Evolutionary conservation across 1,139 yeast species (phyloP), one percentile per base, ranked within the genome.

Genomic region (Taphrina pruni): DNA sequence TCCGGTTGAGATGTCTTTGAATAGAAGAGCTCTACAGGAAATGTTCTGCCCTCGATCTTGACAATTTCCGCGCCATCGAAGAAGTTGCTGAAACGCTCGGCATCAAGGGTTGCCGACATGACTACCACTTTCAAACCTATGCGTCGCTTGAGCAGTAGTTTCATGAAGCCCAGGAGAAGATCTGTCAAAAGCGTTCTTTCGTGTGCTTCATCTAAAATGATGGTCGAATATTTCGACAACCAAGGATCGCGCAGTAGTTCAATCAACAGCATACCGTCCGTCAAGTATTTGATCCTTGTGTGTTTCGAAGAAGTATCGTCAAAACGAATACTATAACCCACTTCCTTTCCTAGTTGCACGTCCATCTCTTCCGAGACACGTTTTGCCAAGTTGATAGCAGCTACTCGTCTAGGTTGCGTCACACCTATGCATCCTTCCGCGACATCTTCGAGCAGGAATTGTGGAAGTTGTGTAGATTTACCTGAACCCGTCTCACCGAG

Each of bases 401-500:
- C 99, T 46, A 94, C 99, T 77, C 99, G 85, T 80, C 99, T 87
- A 1, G 99, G 99, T 79, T 94, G 99, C 0, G 99, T 94, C 7
- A 94, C 93, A 0, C 96, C 98, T 20, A 94, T 87, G 41, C 85
- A 82, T 71, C 85, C 86, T 43, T 80, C 78, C 74, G 54, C 69
- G 65, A 60, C 54, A 21, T 72, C 72, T 14, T 78, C 78, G 51
- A 76, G 75, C 8, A 94, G 78, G n/a, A 81, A 89, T 78, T 94
- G 99, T 0, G 98, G 92, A 43, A 94, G 81, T 78, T 94, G 99
- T 0, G 99, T 94, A 0, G 98, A 92, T 77, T 94, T 94, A 74
- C 99, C 99, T 0, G 97, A 90, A 58, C 99, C 99, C 0, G 99
- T 94, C 76, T 94, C 99, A 78, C 99, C 99, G 76, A 94, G 89